Percentiles rank a stretch among this genome's conserved stretches.
phyloP scores from a whole-genome alignment of 257 asterid genomes.

The Verbascum thapsus region DNA sequence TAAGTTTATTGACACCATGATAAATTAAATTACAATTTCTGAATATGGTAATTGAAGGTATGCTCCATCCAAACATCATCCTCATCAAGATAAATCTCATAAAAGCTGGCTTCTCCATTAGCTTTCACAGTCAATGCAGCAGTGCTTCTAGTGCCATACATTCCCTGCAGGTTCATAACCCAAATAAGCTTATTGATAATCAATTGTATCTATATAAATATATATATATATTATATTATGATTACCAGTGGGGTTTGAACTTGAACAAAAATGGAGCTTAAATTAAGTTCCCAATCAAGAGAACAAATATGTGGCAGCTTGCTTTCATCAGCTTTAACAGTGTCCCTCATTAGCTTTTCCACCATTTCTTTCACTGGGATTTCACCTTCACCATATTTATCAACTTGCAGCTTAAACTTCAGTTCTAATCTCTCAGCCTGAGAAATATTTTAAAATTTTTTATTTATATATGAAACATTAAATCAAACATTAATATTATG shows the following conservation, averaged over 20 bases:
- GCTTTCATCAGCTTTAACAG: conserved; percentile 46
- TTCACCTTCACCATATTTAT: conserved; percentile 28
- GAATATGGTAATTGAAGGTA: conserved; percentile 38
- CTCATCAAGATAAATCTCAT: conserved; percentile 59
- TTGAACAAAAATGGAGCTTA: conserved; percentile 75
- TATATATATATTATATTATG: not conserved
- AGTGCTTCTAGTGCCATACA: conserved; percentile 62
- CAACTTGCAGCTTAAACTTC: conserved; percentile 42
- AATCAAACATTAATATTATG: too few relatives aligned
- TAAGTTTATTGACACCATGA: not conserved
- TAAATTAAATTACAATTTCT: conserved; percentile 29
- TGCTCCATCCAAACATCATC: conserved; percentile 56
- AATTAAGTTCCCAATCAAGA: conserved; percentile 52
- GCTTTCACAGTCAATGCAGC: conserved; percentile 51
- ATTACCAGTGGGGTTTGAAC: conserved; percentile 68
- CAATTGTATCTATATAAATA: too few relatives aligned
- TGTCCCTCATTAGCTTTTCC: conserved; percentile 63
- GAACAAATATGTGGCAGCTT: conserved; percentile 63
- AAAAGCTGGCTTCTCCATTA: conserved; percentile 58
- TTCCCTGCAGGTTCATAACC: conserved; percentile 36
- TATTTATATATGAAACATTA: too few relatives aligned
- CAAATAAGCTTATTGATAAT: too few relatives aligned
- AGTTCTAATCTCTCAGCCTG: conserved; percentile 52
- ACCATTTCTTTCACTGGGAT: conserved; percentile 49
- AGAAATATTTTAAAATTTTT: too few relatives aligned